phyloP scores from a whole-genome alignment of 2,329 filamentous ascomycete genomes.

The Trichoderma koningiopsis region DNA sequence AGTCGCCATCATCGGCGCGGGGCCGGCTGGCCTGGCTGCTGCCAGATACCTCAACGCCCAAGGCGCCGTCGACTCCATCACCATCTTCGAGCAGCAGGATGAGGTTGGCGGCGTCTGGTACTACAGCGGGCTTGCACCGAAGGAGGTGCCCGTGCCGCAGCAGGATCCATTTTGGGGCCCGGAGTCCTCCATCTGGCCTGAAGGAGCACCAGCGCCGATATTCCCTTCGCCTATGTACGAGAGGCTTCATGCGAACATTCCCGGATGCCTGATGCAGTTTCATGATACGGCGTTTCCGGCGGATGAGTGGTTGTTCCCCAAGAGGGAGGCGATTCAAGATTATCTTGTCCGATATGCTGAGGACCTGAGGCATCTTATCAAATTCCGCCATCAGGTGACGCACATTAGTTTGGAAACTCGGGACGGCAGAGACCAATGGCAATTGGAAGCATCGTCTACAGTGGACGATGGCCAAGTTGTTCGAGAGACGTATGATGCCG shows the following conservation, averaged over 20 bases:
- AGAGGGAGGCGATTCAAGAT: conserved; percentile 66
- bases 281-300: conserved; percentile 68
- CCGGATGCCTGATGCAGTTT: conserved; percentile 77
- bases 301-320: conserved; percentile 72
- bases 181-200: conserved; percentile 62
- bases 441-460: conserved; percentile 57
- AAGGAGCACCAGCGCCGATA: conserved; percentile 48
- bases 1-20: conserved; percentile 81
- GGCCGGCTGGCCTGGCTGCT: conserved; percentile 74
- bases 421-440: conserved; percentile 57
- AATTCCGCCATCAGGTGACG: conserved; percentile 71
- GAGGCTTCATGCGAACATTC: conserved; percentile 82
- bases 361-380: conserved; percentile 67
- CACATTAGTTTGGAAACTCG: conserved; percentile 48
- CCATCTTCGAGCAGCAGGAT: conserved; percentile 79
- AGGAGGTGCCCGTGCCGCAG: conserved; percentile 63
- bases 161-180: conserved; percentile 63
- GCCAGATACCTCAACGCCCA: conserved; percentile 80
- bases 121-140: conserved; percentile 60
- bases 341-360: conserved; percentile 75
- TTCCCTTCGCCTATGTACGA: conserved; percentile 88
- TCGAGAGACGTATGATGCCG: conserved; percentile 66
- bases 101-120: conserved; percentile 85
- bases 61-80: conserved; percentile 65
- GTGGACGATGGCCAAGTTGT: conserved; percentile 41